phyloP scores from a whole-genome alignment of 257 asterid species.

The Leptodermis oblonga region DNA sequence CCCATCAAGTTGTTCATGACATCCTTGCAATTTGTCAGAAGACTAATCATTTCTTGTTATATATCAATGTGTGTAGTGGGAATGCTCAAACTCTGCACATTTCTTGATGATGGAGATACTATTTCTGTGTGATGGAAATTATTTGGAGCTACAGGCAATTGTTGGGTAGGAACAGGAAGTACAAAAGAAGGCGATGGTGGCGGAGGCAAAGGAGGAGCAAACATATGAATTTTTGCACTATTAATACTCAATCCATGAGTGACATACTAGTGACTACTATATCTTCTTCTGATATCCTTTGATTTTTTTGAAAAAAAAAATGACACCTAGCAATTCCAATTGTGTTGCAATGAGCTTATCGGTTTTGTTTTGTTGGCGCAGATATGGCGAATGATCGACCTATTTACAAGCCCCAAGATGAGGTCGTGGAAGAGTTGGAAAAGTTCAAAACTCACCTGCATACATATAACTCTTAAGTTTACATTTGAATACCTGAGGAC shows the following conservation, averaged over 20 bases:
- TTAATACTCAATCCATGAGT: constrained; percentile 44
- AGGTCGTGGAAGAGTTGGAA: constrained; percentile 70
- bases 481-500: too few relatives aligned
- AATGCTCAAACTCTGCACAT: constrained; percentile 26
- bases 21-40: constrained; percentile 61
- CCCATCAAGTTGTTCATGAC: constrained; percentile 54
- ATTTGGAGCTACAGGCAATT: constrained; percentile 37
- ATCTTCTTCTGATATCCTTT: not conserved
- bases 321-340: not conserved
- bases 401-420: constrained; percentile 75
- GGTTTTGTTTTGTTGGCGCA: constrained; percentile 27
- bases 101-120: constrained; percentile 23
- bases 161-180: constrained; percentile 35
- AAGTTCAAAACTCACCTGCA: constrained; percentile 67
- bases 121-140: constrained; percentile 31
- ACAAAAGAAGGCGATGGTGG: constrained; percentile 20
- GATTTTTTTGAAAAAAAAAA: not conserved
- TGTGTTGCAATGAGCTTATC: too few relatives aligned
- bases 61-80: constrained; percentile 42
- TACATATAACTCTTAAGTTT: constrained; percentile 43
- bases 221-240: constrained; percentile 52
- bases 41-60: constrained; percentile 66
- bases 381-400: constrained; percentile 96
- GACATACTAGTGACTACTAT: too few relatives aligned
- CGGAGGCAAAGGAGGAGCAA: constrained; percentile 29